Evolutionary conservation across 495 filamentous ascomycete genomes (phyloP), one percentile per base, ranked within the genome.

Genomic region (Choiromyces venosus): DNA sequence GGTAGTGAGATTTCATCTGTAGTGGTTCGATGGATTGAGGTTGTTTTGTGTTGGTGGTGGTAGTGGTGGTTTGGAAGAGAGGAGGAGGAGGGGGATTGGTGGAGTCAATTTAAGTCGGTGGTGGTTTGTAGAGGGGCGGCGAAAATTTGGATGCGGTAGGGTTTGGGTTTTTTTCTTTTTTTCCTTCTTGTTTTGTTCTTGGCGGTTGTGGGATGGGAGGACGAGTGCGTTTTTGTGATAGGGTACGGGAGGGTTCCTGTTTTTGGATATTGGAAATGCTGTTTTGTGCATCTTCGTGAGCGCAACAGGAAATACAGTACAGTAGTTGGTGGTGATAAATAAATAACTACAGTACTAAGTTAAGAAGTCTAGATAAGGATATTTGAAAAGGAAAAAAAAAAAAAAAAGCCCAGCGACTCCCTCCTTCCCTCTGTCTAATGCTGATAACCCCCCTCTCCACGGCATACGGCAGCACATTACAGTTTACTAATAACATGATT

Each of bases 401-500:
- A 33, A 14, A 67, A 70, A 40, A 56, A 18, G 12, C 21, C 64
- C 37, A 46, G 38, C n/a, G n/a, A n/a, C n/a, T n/a, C n/a, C n/a
- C n/a, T n/a, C 37, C 12, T 29, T 16, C 25, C 25, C 10, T 14
- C 52, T n/a, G 18, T 6, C 14, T 33, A 61, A 33, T 33, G 16
- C 25, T 61, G 33, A 33, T 5, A 61, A 33, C 14, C 52, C 25
- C 12, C 66, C 33, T 7, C 29, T 29, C 38, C 12, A 19, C 16
- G 16, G 46, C n/a, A 16, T 61, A 61, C n/a, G 46, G 35, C 37
- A 18, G 21, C 25, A 6, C 10, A 42, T 40, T 21, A 68, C 66
- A 68, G 35, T 68, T 68, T 68, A 18, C 66, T 68, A 21, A 29
- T 19, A 68, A 29, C 75, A 76, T 25, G 76, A 33, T 61, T 33